phyloP scores from a whole-genome alignment of 495 filamentous ascomycete genomes.

The Neurospora sp. region DNA sequence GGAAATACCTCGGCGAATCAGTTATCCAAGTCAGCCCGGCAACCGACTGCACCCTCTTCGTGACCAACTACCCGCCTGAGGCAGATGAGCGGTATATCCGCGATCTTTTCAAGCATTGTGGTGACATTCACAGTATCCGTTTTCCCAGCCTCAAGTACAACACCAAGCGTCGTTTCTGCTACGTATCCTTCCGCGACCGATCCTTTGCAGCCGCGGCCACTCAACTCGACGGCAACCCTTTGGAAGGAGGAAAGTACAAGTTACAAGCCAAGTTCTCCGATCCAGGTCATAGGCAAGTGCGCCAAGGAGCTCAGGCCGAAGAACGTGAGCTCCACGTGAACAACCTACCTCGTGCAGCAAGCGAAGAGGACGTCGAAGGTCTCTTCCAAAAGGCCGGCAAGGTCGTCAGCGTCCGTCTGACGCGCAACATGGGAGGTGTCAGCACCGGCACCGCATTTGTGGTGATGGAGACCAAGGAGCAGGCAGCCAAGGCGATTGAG shows the following conservation, averaged over 20 bases:
- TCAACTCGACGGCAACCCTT: conserved; percentile 54
- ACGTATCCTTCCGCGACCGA: conserved; percentile 69
- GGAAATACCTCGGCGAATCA: conserved; percentile 60
- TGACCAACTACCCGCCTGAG: conserved; percentile 81
- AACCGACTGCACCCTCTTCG: conserved; percentile 68
- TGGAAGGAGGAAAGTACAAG: conserved; percentile 51
- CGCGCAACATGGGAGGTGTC: conserved; percentile 50
- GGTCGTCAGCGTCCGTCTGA: conserved; percentile 57
- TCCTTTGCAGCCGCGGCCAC: conserved; percentile 57
- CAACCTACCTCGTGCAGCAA: conserved; percentile 57
- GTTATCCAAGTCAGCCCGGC: conserved; percentile 64
- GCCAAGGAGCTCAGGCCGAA: conserved; percentile 75
- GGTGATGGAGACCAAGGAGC: conserved; percentile 61
- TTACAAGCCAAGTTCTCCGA: conserved; percentile 76
- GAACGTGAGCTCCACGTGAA: conserved; percentile 77
- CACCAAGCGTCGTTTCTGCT: conserved; percentile 84
- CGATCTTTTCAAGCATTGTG: conserved; percentile 62
- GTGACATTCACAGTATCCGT: conserved; percentile 75
- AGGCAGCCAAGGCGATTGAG: conserved; percentile 54
- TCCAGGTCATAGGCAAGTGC: conserved; percentile 62
- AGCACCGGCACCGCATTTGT: conserved; percentile 71
- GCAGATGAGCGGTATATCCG: conserved; percentile 76
- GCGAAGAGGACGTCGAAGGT: conserved; percentile 56
- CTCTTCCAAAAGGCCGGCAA: conserved; percentile 67
- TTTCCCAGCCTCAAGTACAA: conserved; percentile 87